Evolutionary conservation across 2,329 filamentous ascomycete genomes (phyloP), one percentile per base, ranked within the genome.

Genomic region (Ceratocystis huliohia): DNA sequence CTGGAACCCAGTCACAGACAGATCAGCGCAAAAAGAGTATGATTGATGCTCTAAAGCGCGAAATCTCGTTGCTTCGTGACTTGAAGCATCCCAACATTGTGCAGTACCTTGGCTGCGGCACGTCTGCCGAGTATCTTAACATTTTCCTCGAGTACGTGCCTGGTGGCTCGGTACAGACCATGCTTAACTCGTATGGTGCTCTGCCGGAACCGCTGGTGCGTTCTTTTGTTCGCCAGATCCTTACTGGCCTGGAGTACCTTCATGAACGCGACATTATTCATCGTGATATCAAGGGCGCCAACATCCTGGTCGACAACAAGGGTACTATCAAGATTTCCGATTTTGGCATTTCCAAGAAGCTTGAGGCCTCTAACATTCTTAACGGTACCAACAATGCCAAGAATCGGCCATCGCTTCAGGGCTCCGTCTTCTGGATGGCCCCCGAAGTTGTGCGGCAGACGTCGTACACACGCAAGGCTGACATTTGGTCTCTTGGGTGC

Each of bases 121-220:
- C 91, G 7, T 94, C 96, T 69, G 85, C 90, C 20, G 88, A 92
- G 66, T 88, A 93, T 74, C 85, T 99, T 72, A 99, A 99, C 79
- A 99, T 99, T 88, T 99, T 99, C 85, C 86, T 99, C 73, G 94
- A 99, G 77, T 99, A 99, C 75, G 94, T 99, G 41, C 90, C 94
- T 17, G 94, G 94, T 76, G 94, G 94, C 59, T 97, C 93, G 13
- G 95, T 99, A 30, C 94, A 96, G 70, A 96, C 91, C 8, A 97
- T 99, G 92, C 87, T 99, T 70, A 94, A 96, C 78, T 96, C 95
- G 71, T 99, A 99, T 75, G 95, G 95, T 68, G 93, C 93, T 6
- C 84, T 99, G 65, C 88, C 90, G 20, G 94, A 99, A 75, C 91
- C 91, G 1, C 82, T 99, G 67, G 92, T 97, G 68, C 88, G 92